Percentiles rank a stretch among this genome's conserved stretches.
Evolutionary conservation across 2,329 filamentous ascomycete species (phyloP).

Genomic region (Xylariomycetidae sp.): DNA sequence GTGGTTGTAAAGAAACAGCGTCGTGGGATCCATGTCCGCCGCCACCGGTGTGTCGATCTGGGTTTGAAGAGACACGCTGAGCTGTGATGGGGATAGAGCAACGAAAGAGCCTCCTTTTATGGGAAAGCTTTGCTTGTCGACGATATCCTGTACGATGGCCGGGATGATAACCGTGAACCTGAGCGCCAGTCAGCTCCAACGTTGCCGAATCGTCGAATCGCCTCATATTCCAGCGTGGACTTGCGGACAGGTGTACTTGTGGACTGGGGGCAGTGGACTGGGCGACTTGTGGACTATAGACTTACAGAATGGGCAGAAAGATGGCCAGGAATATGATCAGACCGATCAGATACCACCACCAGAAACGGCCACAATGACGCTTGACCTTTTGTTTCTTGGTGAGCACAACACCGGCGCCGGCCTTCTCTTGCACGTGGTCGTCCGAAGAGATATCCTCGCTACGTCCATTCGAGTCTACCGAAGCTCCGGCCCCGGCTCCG

Average conservation of each 20-base stretch:
- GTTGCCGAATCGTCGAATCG: neutral
- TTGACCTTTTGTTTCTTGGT: constrained; percentile 33
- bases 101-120: constrained; percentile 30
- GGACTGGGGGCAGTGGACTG: too few relatives aligned
- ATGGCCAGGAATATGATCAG: constrained; percentile 36
- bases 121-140: constrained; percentile 35
- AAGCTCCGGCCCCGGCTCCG: constrained; percentile 7
- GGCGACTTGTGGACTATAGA: too few relatives aligned
- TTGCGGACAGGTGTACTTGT: too few relatives aligned
- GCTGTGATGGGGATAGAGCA: constrained; percentile 25
- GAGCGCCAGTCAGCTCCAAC: constrained; percentile 5
- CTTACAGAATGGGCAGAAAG: constrained; percentile 40
- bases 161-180: constrained; percentile 43
- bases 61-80: constrained; percentile 32
- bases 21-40: constrained; percentile 31
- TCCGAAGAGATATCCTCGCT: constrained; percentile 18
- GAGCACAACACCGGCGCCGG: constrained; percentile 12
- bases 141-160: constrained; percentile 37
- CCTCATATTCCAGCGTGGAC: neutral
- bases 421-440: constrained; percentile 25
- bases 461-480: constrained; percentile 8
- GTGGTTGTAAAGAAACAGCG: constrained; percentile 35
- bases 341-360: constrained; percentile 37
- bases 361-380: constrained; percentile 35
- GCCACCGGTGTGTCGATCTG: constrained; percentile 31